Evolutionary conservation across 352 stramenopile genomes (phyloP).

Genomic region (Thalassiosira delicatula): DNA sequence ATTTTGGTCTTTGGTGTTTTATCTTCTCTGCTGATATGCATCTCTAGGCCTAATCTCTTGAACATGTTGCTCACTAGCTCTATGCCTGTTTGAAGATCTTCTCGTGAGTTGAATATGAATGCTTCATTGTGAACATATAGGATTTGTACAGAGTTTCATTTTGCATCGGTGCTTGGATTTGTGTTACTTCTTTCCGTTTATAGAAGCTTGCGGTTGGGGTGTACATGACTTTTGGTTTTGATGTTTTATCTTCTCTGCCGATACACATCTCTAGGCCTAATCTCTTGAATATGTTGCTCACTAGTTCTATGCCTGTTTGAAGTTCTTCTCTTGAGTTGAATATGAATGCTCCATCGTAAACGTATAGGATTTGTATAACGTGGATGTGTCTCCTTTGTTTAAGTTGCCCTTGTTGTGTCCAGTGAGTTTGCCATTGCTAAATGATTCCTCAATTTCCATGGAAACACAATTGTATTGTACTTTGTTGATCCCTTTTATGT

Average conservation of each 20-base stretch:
- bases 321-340: constrained; percentile 10
- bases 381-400: neutral
- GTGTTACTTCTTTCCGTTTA: constrained; percentile 11
- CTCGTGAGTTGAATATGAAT: constrained; percentile 23
- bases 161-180: no score
- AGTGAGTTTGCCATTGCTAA: neutral
- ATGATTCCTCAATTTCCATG: neutral
- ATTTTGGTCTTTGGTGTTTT: constrained; percentile 31
- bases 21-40: constrained; percentile 27
- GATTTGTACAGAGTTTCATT: neutral
- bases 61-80: constrained; percentile 29
- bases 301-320: neutral
- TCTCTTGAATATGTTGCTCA: neutral
- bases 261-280: constrained; percentile 16
- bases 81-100: constrained; percentile 15
- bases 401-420: neutral
- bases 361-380: constrained; percentile 13
- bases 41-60: constrained; percentile 30
- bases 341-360: constrained; percentile 19
- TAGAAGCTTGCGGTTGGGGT: no score
- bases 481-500: constrained; percentile 9
- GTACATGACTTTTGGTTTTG: neutral
- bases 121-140: constrained; percentile 10
- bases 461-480: neutral
- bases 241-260: neutral